phyloP scores from a whole-genome alignment of 192 early-diverging fungal genomes.

The Backusella circina region DNA sequence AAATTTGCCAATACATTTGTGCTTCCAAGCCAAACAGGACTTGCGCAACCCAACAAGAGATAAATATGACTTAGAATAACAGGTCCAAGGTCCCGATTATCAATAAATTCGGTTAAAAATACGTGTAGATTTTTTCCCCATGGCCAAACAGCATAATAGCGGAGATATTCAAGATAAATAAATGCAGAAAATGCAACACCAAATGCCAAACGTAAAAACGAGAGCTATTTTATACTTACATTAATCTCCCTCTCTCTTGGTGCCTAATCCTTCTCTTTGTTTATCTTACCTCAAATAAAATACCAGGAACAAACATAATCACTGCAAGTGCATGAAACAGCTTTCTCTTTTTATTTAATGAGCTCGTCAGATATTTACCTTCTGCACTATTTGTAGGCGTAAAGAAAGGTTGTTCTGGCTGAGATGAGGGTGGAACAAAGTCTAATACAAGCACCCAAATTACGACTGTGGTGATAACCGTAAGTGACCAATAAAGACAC shows the following conservation, averaged over 20 bases:
- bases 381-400: background rate
- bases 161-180: constrained; percentile 78
- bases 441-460: constrained; percentile 36
- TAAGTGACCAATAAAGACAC: constrained; percentile 41
- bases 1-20: constrained; percentile 47
- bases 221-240: constrained; percentile 37
- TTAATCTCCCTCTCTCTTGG: background rate
- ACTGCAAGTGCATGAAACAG: constrained; percentile 82
- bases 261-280: background rate
- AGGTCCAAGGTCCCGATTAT: constrained; percentile 77
- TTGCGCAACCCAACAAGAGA: constrained; percentile 85
- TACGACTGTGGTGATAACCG: constrained; percentile 39
- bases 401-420: background rate
- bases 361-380: constrained; percentile 24
- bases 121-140: constrained; percentile 56
- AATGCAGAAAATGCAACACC: constrained; percentile 67
- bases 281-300: constrained; percentile 57
- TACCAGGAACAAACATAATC: constrained; percentile 84
- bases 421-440: background rate
- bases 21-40: constrained; percentile 81
- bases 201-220: constrained; percentile 80
- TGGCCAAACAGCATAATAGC: constrained; percentile 71
- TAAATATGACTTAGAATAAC: constrained; percentile 89
- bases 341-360: constrained; percentile 78
- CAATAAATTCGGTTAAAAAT: constrained; percentile 82